phyloP scores from a whole-genome alignment of 192 early-diverging fungal species.

The Backusella mclennaniae region DNA sequence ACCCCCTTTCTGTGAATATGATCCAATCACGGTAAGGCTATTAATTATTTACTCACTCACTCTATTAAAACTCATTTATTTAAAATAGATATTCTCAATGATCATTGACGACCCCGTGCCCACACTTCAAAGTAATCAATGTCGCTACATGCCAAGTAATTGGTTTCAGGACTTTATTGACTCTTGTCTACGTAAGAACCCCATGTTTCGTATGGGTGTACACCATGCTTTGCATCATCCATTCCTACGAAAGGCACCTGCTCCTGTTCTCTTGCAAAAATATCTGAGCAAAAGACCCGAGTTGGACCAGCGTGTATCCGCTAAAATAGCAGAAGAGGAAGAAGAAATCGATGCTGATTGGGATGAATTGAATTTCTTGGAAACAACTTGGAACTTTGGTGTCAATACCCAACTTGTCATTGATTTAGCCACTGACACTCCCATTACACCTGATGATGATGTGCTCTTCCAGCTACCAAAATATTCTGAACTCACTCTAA shows the following conservation, averaged over 20 bases:
- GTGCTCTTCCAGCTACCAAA: not conserved
- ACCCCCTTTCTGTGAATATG: slow-evolving; percentile 38
- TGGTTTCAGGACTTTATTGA: slow-evolving; percentile 24
- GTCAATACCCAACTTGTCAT: not conserved
- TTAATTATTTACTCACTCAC: not conserved
- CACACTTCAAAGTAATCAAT: slow-evolving; percentile 5
- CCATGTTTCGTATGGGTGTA: slow-evolving; percentile 1
- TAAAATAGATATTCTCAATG: slow-evolving; percentile 22
- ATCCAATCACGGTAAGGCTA: slow-evolving; percentile 27
- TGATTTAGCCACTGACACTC: slow-evolving; percentile 15
- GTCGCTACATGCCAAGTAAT: not conserved
- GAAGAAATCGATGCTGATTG: not conserved
- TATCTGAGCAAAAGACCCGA: slow-evolving; percentile 11
- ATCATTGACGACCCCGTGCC: slow-evolving; percentile 15
- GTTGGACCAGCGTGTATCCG: not conserved
- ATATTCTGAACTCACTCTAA: not conserved
- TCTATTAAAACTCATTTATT: not conserved
- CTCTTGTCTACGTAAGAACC: slow-evolving; percentile 19
- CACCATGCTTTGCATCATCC: slow-evolving; percentile 23
- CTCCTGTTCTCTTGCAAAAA: slow-evolving; percentile 1
- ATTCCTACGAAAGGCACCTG: slow-evolving; percentile 16
- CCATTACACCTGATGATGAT: slow-evolving; percentile 21
- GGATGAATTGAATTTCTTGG: slow-evolving; percentile 10
- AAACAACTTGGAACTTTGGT: slow-evolving; percentile 13
- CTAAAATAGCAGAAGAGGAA: not conserved